phyloP scores from a whole-genome alignment of 257 asterid species.

The Solanum ahanhuiri region DNA sequence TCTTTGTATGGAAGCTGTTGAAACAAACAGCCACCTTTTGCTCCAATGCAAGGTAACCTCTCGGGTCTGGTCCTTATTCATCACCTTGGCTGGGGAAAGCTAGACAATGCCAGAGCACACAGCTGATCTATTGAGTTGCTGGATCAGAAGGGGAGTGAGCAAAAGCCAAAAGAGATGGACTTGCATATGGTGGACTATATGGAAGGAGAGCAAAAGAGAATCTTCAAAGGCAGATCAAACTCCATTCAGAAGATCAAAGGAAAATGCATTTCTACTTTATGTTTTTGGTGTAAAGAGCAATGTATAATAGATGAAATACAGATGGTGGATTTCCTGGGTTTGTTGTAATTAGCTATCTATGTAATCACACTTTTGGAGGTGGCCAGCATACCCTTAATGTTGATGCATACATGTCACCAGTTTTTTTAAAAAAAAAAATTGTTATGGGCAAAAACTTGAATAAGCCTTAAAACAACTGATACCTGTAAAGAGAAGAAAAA shows the following conservation, averaged over 20 bases:
- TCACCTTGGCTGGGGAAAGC: neutral
- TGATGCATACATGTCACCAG: too few species aligned
- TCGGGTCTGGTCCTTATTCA: neutral
- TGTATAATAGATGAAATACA: neutral
- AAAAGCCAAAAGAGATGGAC: neutral
- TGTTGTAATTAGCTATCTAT: neutral
- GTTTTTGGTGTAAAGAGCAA: neutral
- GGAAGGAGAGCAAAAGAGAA: neutral
- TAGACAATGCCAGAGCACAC: neutral
- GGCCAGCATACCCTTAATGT: too few species aligned
- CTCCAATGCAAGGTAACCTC: neutral
- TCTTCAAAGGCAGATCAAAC: neutral
- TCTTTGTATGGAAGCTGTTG: neutral
- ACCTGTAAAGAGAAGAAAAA: conserved; percentile 92
- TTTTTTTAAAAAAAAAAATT: too few species aligned
- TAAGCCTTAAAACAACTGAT: neutral
- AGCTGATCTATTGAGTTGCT: neutral
- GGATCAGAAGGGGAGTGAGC: neutral
- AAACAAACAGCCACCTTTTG: neutral
- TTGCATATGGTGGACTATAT: neutral
- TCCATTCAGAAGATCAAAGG: neutral
- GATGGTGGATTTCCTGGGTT: neutral
- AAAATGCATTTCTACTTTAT: neutral
- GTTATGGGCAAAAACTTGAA: neutral
- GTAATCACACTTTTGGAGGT: neutral